phyloP scores from a whole-genome alignment of 2,329 filamentous ascomycete genomes.

The Orbilia brochopaga region DNA sequence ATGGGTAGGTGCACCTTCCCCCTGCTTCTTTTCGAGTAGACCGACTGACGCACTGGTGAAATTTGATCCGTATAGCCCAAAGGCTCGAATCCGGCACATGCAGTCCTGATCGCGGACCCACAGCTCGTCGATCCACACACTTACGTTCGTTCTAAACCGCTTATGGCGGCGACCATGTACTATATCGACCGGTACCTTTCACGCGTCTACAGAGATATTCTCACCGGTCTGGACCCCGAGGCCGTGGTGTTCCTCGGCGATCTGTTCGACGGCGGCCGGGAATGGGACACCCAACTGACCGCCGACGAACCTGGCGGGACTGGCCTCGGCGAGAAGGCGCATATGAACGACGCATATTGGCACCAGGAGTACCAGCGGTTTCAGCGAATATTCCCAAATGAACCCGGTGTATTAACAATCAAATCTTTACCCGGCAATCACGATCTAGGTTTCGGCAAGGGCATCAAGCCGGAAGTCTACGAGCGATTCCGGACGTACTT shows the following conservation, averaged over 20 bases:
- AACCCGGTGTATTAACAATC: slow-evolving; percentile 73
- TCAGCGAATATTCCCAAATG: slow-evolving; percentile 78
- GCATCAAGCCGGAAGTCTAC: slow-evolving; percentile 79
- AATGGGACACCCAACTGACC: slow-evolving; percentile 79
- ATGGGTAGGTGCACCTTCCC: slow-evolving; percentile 70
- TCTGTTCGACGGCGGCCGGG: slow-evolving; percentile 90
- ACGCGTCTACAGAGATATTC: slow-evolving; percentile 79
- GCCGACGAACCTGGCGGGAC: slow-evolving; percentile 19
- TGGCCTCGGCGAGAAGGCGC: slow-evolving; percentile 54
- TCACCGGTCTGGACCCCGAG: slow-evolving; percentile 77
- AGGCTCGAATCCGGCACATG: slow-evolving; percentile 78
- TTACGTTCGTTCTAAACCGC: slow-evolving; percentile 79
- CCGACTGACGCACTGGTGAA: slow-evolving; percentile 32
- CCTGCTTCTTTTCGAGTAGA: not conserved
- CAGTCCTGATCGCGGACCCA: slow-evolving; percentile 85
- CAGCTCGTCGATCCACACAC: slow-evolving; percentile 93
- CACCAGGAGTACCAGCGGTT: slow-evolving; percentile 84
- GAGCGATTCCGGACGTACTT: slow-evolving; percentile 87
- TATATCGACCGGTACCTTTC: slow-evolving; percentile 91
- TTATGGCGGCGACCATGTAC: slow-evolving; percentile 66
- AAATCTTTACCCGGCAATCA: slow-evolving; percentile 91
- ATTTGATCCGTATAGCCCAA: slow-evolving; percentile 66
- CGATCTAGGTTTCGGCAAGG: slow-evolving; percentile 86
- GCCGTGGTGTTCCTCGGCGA: slow-evolving; percentile 91
- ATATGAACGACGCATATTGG: slow-evolving; percentile 85